These are phyloP conservation scores for Talaromyces sp. DNA, from an alignment of 2,329 filamentous ascomycete genomes.

Conservation along the genomic window DNA sequence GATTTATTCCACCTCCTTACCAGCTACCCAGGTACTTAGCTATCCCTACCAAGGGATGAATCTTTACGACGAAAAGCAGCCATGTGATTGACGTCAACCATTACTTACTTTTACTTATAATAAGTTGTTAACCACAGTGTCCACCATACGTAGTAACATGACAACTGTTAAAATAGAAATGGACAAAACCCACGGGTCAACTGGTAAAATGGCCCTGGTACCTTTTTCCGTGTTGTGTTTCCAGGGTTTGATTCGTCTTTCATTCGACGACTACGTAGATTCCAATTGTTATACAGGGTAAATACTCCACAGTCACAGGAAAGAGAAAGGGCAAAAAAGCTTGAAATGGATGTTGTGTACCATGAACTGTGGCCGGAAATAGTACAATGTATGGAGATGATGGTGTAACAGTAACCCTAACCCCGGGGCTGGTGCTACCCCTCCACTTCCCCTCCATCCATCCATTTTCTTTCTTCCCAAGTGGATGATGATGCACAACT, in stretches of 20 bases:
- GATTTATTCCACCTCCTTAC: background rate
- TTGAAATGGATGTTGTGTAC: conserved; percentile 1
- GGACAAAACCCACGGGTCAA: background rate
- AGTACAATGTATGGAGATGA: background rate
- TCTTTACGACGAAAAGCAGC: background rate
- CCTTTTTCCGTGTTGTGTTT: background rate
- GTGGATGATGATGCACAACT: background rate
- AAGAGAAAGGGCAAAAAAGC: background rate
- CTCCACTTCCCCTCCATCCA: background rate
- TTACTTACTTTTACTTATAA: background rate
- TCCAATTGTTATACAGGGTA: no score
- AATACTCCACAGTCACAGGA: background rate
- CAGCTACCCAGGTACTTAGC: background rate
- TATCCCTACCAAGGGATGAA: background rate
- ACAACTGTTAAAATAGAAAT: background rate
- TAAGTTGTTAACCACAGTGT: background rate
- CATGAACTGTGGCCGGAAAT: background rate
- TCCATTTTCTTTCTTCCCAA: background rate
- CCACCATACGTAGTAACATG: background rate
- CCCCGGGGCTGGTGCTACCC: background rate
- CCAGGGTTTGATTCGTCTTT: background rate
- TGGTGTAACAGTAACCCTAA: conserved; percentile 7
- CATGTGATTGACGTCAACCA: conserved; percentile 10
- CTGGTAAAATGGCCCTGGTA: background rate
- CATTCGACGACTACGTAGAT: background rate